These are phyloP conservation scores for Populus hybrid DNA, from an alignment of 441 rosid species.

Conservation along the genomic window DNA sequence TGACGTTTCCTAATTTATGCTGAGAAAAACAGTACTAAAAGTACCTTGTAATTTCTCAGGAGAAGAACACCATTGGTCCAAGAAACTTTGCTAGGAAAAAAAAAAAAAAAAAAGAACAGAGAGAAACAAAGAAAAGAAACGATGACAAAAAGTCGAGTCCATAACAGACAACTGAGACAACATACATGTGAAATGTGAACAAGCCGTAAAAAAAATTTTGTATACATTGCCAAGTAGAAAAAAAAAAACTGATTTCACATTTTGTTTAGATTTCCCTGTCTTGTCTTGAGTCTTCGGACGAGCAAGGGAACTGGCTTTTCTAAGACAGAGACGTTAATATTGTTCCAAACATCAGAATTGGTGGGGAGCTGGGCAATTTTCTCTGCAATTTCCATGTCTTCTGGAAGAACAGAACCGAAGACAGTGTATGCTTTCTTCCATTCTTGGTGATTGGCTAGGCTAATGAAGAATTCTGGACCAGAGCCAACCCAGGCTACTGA, in stretches of 20 bases:
- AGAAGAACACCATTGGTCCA: no score
- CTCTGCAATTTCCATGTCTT: slow-evolving; percentile 78
- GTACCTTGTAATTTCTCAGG: no score
- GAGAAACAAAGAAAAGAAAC: no score
- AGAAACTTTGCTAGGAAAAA: not conserved
- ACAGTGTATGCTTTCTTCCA: slow-evolving; percentile 76
- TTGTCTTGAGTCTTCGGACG: slow-evolving; percentile 41
- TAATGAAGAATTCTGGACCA: slow-evolving; percentile 49
- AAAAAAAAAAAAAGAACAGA: not conserved
- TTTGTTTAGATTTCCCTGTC: slow-evolving; percentile 22
- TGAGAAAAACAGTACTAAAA: no score
- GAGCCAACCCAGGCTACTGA: slow-evolving; percentile 89
- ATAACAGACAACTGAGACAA: not conserved
- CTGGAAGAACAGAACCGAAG: slow-evolving; percentile 77
- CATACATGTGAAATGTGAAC: not conserved
- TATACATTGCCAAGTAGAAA: no score
- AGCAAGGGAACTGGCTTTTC: slow-evolving; percentile 58
- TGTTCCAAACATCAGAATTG: slow-evolving; percentile 73
- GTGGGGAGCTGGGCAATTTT: slow-evolving; percentile 71
- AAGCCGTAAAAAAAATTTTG: no score
- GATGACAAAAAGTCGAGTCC: not conserved
- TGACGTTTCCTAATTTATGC: no score
- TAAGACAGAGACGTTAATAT: slow-evolving; percentile 63
- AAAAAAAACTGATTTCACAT: not conserved
- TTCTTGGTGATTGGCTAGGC: slow-evolving; percentile 60